Evolutionary conservation across 805 yeast species (phyloP).

Genomic region (Wickerhamiella azymoides): DNA sequence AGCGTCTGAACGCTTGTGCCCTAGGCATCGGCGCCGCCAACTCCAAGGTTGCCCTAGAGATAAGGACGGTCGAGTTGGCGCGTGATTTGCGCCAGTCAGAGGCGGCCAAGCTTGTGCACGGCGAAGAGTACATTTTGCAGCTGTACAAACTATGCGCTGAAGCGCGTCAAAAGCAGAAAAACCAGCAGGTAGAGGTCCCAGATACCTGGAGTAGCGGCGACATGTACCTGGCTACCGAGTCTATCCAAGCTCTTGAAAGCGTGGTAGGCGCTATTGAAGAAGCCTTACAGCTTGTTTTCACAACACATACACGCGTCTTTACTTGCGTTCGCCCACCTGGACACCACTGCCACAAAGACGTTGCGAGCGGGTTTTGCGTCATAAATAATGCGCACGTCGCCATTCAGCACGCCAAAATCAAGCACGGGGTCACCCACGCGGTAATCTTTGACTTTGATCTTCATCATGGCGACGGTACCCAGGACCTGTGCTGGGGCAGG

Average conservation of each 20-base stretch:
- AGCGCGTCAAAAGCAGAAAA: slow-evolving; percentile 39
- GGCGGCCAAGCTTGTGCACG: slow-evolving; percentile 61
- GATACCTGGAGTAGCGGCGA: slow-evolving; percentile 75
- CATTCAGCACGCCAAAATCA: slow-evolving; percentile 55
- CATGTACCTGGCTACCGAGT: slow-evolving; percentile 52
- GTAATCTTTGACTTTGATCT: slow-evolving; percentile 71
- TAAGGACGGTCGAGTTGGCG: slow-evolving; percentile 24
- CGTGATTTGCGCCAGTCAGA: slow-evolving; percentile 28
- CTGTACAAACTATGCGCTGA: slow-evolving; percentile 44
- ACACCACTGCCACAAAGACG: slow-evolving; percentile 69
- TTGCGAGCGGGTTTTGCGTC: slow-evolving; percentile 77
- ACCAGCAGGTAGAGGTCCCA: slow-evolving; percentile 57
- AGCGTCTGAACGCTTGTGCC: slow-evolving; percentile 60
- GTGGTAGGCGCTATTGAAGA: slow-evolving; percentile 63
- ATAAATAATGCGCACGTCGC: slow-evolving; percentile 72
- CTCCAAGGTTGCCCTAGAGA: slow-evolving; percentile 40
- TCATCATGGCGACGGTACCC: slow-evolving; percentile 85
- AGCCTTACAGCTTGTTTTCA: slow-evolving; percentile 45
- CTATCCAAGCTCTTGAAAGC: slow-evolving; percentile 60
- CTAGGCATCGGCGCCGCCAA: slow-evolving; percentile 66
- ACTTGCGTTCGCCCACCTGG: slow-evolving; percentile 73
- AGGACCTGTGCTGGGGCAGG: slow-evolving; percentile 62
- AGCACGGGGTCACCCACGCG: slow-evolving; percentile 60
- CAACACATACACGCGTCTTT: slow-evolving; percentile 33
- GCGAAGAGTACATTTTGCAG: slow-evolving; percentile 54